Conservation (phyloP, 2,329 filamentous ascomycete species). For the Talaromyces albobiverticillius region DNA sequence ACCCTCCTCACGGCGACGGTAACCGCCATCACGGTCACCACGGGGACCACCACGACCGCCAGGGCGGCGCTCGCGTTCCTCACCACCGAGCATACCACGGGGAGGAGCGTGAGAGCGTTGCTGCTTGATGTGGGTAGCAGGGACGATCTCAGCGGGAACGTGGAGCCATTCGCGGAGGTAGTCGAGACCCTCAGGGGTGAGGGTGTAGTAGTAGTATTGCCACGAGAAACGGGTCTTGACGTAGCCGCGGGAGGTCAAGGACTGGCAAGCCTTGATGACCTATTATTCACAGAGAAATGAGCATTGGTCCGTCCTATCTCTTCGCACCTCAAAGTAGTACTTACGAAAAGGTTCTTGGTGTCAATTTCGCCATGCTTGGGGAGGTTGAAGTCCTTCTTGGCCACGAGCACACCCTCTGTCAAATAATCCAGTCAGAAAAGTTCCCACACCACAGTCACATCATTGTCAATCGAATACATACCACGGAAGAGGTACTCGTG, state of each 20-base stretch:
- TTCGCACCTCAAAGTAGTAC: slow-evolving; percentile 16
- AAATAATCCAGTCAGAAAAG: slow-evolving; percentile 10
- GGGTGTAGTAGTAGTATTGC: slow-evolving; percentile 99
- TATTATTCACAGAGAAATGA: slow-evolving; percentile 25
- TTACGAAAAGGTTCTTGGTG: slow-evolving; percentile 95
- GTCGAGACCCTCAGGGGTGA: slow-evolving; percentile 98
- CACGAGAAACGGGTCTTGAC: slow-evolving; percentile 99
- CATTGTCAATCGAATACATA: slow-evolving; percentile 40
- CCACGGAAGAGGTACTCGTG: slow-evolving; percentile 99
- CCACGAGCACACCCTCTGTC: slow-evolving; percentile 79
- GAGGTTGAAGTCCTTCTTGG: slow-evolving; percentile 98
- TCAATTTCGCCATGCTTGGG: slow-evolving; percentile 97
- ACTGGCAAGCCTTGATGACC: slow-evolving; percentile 98
- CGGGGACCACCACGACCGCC: slow-evolving; percentile 76
- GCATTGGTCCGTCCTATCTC: not conserved
- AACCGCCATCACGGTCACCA: slow-evolving; percentile 69
- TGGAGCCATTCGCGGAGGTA: slow-evolving; percentile 99
- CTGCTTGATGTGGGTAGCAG: slow-evolving; percentile 99
- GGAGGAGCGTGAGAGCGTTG: slow-evolving; percentile 97
- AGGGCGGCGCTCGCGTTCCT: slow-evolving; percentile 75
- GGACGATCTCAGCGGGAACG: slow-evolving; percentile 98
- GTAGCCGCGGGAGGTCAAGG: slow-evolving; percentile 94
- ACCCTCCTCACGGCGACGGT: slow-evolving; percentile 77
- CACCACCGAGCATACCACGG: slow-evolving; percentile 92
- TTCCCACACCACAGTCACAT: slow-evolving; percentile 9